Conservation (phyloP, 148 eudicot genomes). For the Chenopodium quinoa region DNA sequence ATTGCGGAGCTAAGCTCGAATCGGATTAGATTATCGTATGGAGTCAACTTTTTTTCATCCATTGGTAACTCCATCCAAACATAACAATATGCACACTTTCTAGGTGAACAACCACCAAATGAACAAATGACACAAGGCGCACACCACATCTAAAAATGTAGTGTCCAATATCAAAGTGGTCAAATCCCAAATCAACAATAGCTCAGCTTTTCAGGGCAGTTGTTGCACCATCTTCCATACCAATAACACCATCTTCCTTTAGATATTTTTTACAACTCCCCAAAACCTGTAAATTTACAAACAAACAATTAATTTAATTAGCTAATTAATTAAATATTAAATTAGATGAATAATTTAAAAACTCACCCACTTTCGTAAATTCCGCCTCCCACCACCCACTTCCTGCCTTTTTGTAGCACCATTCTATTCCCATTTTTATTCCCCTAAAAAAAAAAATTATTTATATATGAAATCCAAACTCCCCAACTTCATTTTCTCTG, state of each 20-base stretch:
- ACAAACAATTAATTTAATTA: background rate
- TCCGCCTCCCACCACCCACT: constrained; percentile 37
- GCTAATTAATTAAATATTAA: background rate
- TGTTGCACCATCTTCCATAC: constrained; percentile 3
- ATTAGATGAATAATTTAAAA: background rate
- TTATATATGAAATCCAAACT: background rate
- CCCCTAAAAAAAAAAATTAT: background rate
- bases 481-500: background rate
- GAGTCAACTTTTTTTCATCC: too few species aligned
- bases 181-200: constrained; percentile 6
- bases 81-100: background rate
- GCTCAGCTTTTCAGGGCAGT: constrained; percentile 24
- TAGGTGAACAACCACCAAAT: background rate
- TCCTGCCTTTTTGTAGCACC: constrained; percentile 22
- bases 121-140: background rate
- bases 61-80: too few species aligned
- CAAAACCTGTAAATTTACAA: background rate
- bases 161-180: constrained; percentile 4
- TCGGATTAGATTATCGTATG: too few species aligned
- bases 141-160: background rate
- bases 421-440: too few species aligned
- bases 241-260: background rate
- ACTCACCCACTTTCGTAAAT: constrained; percentile 31
- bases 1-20: too few species aligned
- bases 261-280: constrained; percentile 23